Conservation (phyloP, 1,139 yeast species). For the Hyphopichia burtonii region DNA sequence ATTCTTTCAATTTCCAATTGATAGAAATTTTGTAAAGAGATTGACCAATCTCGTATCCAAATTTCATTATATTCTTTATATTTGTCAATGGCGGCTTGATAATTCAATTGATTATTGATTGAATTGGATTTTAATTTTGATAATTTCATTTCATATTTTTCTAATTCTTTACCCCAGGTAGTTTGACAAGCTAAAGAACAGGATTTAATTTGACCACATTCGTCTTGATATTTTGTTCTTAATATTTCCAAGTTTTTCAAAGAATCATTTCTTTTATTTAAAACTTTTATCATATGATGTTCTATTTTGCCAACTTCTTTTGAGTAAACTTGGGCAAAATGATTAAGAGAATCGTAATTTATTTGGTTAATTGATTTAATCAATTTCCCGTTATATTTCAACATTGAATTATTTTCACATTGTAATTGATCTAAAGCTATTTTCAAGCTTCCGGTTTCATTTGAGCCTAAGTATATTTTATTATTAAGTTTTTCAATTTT, state of each 20-base stretch:
- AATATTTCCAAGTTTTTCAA: constrained; percentile 36
- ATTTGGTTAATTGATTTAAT: constrained; percentile 28
- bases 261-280: constrained; percentile 24
- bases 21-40: constrained; percentile 67
- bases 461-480: constrained; percentile 48
- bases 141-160: constrained; percentile 61
- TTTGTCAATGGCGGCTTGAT: constrained; percentile 56
- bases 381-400: constrained; percentile 31
- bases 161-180: constrained; percentile 77
- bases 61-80: constrained; percentile 66
- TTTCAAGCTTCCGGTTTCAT: constrained; percentile 60
- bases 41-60: constrained; percentile 81
- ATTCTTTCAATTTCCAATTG: constrained; percentile 77
- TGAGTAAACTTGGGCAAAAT: constrained; percentile 29
- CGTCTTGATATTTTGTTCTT: constrained; percentile 57
- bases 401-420: constrained; percentile 47
- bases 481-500: constrained; percentile 50
- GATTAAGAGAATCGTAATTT: constrained; percentile 33
- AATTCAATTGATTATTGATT: constrained; percentile 51
- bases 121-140: constrained; percentile 54
- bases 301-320: constrained; percentile 34
- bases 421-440: constrained; percentile 59
- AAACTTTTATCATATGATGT: constrained; percentile 38
- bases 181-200: constrained; percentile 64
- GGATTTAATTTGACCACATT: constrained; percentile 59